Evolutionary conservation across 352 stramenopile species (phyloP).

Genomic region (Paralagenidium karlingii): DNA sequence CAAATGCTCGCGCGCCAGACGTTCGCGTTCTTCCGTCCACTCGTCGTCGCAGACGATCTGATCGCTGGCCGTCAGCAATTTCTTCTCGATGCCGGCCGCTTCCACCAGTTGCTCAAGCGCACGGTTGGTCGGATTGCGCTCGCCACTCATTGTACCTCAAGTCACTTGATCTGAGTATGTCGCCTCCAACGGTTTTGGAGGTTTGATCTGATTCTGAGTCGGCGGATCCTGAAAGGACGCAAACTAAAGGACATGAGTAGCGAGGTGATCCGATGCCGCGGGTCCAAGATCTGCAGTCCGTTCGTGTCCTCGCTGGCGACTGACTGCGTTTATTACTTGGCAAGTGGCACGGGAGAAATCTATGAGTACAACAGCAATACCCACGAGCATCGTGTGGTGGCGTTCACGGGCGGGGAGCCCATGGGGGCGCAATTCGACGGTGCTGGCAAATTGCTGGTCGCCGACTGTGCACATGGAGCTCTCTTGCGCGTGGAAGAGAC

Average conservation of each 20-base stretch:
- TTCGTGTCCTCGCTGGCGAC: conserved; percentile 22
- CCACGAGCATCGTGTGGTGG: conserved; percentile 32
- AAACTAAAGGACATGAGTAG: conserved; percentile 6
- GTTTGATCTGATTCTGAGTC: neutral
- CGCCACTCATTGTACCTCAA: conserved; percentile 1
- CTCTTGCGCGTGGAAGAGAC: conserved; percentile 53
- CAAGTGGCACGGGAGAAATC: conserved; percentile 50
- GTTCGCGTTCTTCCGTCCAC: conserved; percentile 73
- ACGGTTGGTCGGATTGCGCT: conserved; percentile 39
- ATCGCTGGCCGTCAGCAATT: conserved; percentile 48
- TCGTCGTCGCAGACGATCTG: conserved; percentile 64
- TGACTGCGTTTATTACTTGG: conserved; percentile 54
- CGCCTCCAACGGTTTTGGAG: neutral
- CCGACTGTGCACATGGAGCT: conserved; percentile 57
- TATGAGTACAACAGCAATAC: conserved; percentile 19
- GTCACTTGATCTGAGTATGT: no score
- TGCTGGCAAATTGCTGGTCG: conserved; percentile 41
- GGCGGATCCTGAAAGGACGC: neutral
- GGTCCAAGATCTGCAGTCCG: conserved; percentile 61
- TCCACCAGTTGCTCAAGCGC: conserved; percentile 67
- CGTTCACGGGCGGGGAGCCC: conserved; percentile 57
- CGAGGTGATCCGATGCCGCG: conserved; percentile 39
- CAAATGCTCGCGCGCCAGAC: conserved; percentile 48
- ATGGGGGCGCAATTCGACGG: conserved; percentile 52
- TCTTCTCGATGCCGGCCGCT: conserved; percentile 49